Evolutionary conservation across 2,329 filamentous ascomycete genomes (phyloP), one percentile per base, ranked within the genome.

Genomic region (Paraphaeosphaeria minitans): DNA sequence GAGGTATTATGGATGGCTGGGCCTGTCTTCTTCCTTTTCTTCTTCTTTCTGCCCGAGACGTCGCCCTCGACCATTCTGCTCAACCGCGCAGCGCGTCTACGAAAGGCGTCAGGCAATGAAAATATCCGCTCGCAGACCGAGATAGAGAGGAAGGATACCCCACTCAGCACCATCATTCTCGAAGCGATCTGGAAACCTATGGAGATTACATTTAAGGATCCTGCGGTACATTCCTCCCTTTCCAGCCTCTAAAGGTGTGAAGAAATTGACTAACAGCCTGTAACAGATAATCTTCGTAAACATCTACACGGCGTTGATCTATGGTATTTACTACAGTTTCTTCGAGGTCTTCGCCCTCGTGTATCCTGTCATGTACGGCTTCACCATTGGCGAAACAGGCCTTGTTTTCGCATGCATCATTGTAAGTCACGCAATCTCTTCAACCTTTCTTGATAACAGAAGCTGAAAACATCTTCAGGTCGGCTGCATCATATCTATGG

Each of bases 1-100:
- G 85, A 88, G 67, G 84, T 88, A 56, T 78, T 89, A 57, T 89
- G 86, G 85, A 80, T 84, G 19, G 79, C 85, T 0, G 81, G 79
- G 0, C 87, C 87, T 0, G 70, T 88, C 45, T 83, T 89, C 63
- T 62, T 89, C n/a, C 55, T 83, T 53, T 84, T 90, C 82, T 82
- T 88, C 67, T 67, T 87, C 61, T 80, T 85, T 61, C 81, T 90
- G 24, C 88, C 88, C 0, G 88, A 91, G 77, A 90, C 88, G 0
- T 84, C 79, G 55, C 74, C 81, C 0, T 76, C 81, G 8, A 88
- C 82, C 59, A 87, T 90, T 66, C 82, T 90, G 3, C 80, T 86
- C 48, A 84, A 82, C 24, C 85, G 88, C 10, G 86, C 87, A 2
- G 70, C 77, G 50, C 84, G 87, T n/a, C 80, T 90, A 5, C 82